These are phyloP conservation scores for Cytospora piceicola DNA, from an alignment of 2,329 filamentous ascomycete species.

Conservation along the genomic window DNA sequence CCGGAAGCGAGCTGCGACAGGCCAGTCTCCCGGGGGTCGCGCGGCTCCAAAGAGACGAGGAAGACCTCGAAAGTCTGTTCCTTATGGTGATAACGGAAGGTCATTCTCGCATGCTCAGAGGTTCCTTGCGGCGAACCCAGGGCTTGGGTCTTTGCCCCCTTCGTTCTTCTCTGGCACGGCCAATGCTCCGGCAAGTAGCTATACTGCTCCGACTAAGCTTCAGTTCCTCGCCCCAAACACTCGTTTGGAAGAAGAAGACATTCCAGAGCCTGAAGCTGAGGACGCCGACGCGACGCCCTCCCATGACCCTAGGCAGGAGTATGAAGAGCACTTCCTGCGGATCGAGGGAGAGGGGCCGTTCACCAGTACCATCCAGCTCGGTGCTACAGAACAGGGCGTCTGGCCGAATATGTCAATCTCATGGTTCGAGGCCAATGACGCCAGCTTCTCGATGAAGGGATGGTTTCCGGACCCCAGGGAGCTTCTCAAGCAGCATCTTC, in stretches of 20 bases:
- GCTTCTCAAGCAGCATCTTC: slow-evolving; percentile 42
- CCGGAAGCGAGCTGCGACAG: slow-evolving; percentile 19
- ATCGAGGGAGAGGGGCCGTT: slow-evolving; percentile 4
- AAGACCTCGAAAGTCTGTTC: slow-evolving; percentile 2
- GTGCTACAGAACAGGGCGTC: slow-evolving; percentile 16
- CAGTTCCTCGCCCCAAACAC: slow-evolving; percentile 50
- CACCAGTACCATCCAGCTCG: slow-evolving; percentile 10
- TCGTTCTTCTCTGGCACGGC: slow-evolving; percentile 33
- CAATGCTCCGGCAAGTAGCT: slow-evolving; percentile 3
- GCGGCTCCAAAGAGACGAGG: slow-evolving; percentile 22
- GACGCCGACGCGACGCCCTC: slow-evolving; percentile 22
- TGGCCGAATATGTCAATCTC: slow-evolving; percentile 19
- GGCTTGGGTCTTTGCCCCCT: slow-evolving; percentile 35
- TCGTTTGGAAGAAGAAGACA: slow-evolving; percentile 40
- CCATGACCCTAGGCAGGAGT: slow-evolving; percentile 10
- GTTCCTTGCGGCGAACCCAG: slow-evolving; percentile 22
- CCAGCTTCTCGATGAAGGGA: slow-evolving; percentile 49
- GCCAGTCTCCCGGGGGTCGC: neutral
- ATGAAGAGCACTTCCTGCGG: slow-evolving; percentile 6
- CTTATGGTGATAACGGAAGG: slow-evolving; percentile 9
- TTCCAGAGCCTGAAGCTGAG: slow-evolving; percentile 25
- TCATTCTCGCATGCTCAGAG: slow-evolving; percentile 20
- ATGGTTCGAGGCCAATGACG: slow-evolving; percentile 43
- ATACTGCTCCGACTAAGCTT: slow-evolving; percentile 33
- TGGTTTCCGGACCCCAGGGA: slow-evolving; percentile 48